Evolutionary conservation across 352 stramenopile species (phyloP).

Genomic region (Paralagenidium karlingii): DNA sequence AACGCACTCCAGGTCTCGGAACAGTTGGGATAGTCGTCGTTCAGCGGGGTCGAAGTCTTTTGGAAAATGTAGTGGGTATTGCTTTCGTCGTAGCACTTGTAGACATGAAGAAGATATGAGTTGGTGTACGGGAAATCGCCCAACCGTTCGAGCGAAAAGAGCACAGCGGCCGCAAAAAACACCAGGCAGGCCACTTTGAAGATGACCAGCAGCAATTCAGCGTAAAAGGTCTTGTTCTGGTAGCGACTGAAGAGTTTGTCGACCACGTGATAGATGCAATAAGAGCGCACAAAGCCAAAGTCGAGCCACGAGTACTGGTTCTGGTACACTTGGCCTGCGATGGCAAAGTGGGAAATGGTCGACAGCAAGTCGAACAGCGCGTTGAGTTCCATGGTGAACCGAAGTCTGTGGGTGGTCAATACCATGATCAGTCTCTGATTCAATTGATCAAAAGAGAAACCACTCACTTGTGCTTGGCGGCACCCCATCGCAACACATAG

Average conservation of each 20-base stretch:
- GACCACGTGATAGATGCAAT: constrained; percentile 76
- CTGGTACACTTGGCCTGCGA: constrained; percentile 31
- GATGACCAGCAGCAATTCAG: constrained; percentile 60
- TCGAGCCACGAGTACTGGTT: constrained; percentile 71
- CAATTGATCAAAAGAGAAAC: not conserved
- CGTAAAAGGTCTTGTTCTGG: constrained; percentile 68
- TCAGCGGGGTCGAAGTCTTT: constrained; percentile 29
- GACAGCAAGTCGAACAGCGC: constrained; percentile 75
- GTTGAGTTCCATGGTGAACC: constrained; percentile 43
- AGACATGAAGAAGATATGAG: constrained; percentile 77
- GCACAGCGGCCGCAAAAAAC: constrained; percentile 69
- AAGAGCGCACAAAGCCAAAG: constrained; percentile 76
- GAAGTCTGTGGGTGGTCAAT: constrained; percentile 18
- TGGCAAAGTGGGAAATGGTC: constrained; percentile 67
- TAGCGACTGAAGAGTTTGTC: constrained; percentile 55
- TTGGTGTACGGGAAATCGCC: constrained; percentile 71
- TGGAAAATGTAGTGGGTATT: constrained; percentile 30
- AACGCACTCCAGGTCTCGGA: constrained; percentile 79
- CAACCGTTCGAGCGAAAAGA: constrained; percentile 77
- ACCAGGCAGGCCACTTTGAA: constrained; percentile 70
- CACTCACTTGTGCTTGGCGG: constrained; percentile 71
- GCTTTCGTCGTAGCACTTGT: constrained; percentile 52
- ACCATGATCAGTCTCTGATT: not conserved
- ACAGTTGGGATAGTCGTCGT: constrained; percentile 37
- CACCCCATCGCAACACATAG: constrained; percentile 64